Evolutionary conservation across 768 basidiomycete species (phyloP).

Genomic region (Lactarius tabidus): DNA sequence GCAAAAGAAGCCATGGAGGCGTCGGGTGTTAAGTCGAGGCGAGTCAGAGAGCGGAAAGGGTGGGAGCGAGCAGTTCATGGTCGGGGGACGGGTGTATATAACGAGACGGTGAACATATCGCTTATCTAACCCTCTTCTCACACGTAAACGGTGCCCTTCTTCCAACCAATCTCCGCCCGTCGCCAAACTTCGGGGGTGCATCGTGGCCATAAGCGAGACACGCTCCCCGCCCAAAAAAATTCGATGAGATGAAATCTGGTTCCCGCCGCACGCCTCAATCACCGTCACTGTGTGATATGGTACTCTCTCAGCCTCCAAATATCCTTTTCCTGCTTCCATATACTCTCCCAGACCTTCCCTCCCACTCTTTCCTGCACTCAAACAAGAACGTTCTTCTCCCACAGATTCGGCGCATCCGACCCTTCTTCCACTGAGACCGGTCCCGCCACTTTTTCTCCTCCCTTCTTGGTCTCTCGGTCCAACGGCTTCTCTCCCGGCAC

Average conservation of each 20-base stretch:
- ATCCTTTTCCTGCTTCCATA: not conserved
- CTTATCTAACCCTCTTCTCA: conserved; percentile 9
- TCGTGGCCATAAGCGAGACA: conserved; percentile 16
- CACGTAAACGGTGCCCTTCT: conserved; percentile 23
- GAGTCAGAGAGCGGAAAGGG: conserved; percentile 15
- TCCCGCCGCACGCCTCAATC: not conserved
- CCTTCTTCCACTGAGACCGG: conserved; percentile 2
- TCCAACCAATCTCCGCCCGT: conserved; percentile 20
- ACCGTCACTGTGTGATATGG: conserved; percentile 8
- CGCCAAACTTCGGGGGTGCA: conserved; percentile 16
- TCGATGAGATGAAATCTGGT: not conserved
- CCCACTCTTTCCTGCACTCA: not conserved
- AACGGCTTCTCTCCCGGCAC: not conserved
- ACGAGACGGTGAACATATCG: conserved; percentile 7
- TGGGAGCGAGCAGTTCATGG: conserved; percentile 1
- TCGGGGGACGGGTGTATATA: conserved; percentile 14
- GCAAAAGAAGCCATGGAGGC: conserved; percentile 20
- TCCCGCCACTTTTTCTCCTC: conserved; percentile 13
- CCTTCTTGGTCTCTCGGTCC: conserved; percentile 13
- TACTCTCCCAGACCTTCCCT: not conserved
- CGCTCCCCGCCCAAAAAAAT: conserved; percentile 15
- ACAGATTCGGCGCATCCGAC: conserved; percentile 3
- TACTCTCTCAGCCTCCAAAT: not conserved
- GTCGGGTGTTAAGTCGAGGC: not conserved
- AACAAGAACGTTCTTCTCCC: conserved; percentile 20